These are phyloP conservation scores for Citeromyces hawaiiensis DNA, from an alignment of 1,139 yeast species.

Conservation along the genomic window DNA sequence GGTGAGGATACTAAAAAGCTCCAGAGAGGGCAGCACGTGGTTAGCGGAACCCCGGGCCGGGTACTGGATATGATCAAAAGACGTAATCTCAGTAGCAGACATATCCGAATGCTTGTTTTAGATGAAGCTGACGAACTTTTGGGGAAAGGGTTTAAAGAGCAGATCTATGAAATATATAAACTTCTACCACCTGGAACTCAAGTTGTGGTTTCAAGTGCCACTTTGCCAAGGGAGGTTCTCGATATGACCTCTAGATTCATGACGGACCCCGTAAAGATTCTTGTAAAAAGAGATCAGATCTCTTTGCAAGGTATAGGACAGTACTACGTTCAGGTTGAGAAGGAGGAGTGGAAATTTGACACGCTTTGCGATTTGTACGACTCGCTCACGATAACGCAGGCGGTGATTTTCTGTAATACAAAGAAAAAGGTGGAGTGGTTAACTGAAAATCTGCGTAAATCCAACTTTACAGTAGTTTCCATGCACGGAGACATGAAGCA, in stretches of 20 bases:
- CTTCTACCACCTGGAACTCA: conserved; percentile 71
- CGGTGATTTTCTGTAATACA: conserved; percentile 92
- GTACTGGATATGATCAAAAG: conserved; percentile 82
- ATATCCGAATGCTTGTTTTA: conserved; percentile 67
- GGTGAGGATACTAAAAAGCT: conserved; percentile 69
- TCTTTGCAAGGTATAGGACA: conserved; percentile 86
- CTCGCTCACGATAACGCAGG: conserved; percentile 88
- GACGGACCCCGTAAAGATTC: conserved; percentile 80
- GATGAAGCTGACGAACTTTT: conserved; percentile 95
- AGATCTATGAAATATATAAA: conserved; percentile 79
- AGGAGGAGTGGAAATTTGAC: conserved; percentile 94
- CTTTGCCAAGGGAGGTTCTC: conserved; percentile 74
- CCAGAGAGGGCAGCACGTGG: conserved; percentile 74
- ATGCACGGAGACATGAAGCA: conserved; percentile 99
- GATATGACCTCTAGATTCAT: conserved; percentile 81
- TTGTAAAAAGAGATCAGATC: conserved; percentile 83
- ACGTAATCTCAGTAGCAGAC: conserved; percentile 50
- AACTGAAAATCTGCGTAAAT: conserved; percentile 58
- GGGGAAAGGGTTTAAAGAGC: conserved; percentile 86
- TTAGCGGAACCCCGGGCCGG: conserved; percentile 96
- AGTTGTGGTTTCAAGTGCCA: conserved; percentile 91
- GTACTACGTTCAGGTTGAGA: conserved; percentile 72
- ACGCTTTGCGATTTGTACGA: conserved; percentile 88
- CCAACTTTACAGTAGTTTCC: conserved; percentile 80
- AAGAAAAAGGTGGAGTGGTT: conserved; percentile 89